phyloP scores from a whole-genome alignment of 2,329 filamentous ascomycete species.

The Ceratocystis alfenasii region DNA sequence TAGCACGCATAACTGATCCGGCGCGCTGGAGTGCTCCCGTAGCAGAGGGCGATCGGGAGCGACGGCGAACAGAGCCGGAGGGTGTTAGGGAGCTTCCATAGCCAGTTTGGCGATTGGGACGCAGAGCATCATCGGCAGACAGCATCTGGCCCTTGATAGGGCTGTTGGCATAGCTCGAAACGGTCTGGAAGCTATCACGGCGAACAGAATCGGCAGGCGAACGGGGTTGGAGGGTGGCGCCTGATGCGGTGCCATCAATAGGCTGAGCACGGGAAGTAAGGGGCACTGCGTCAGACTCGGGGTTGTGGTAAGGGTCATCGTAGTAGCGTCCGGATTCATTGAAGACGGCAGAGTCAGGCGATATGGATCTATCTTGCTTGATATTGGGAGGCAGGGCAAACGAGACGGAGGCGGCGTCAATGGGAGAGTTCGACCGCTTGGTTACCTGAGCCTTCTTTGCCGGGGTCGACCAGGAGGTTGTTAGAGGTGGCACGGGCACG shows the following conservation, averaged over 20 bases:
- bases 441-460: constrained; percentile 19
- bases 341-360: constrained; percentile 24
- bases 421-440: constrained; percentile 33
- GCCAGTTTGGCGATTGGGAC: constrained; percentile 26
- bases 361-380: constrained; percentile 28
- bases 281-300: constrained; percentile 32
- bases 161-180: constrained; percentile 45
- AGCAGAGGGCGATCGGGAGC: constrained; percentile 51
- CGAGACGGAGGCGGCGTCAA: constrained; percentile 43
- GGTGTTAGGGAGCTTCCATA: constrained; percentile 47
- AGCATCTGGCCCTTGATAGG: constrained; percentile 27
- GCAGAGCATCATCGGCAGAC: constrained; percentile 19
- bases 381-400: constrained; percentile 45
- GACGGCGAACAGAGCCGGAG: constrained; percentile 34
- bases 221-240: constrained; percentile 35
- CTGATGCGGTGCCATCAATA: constrained; percentile 31
- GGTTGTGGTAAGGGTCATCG: constrained; percentile 17
- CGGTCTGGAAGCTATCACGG: constrained; percentile 46
- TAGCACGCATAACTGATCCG: constrained; percentile 65
- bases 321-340: constrained; percentile 15
- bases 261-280: constrained; percentile 45
- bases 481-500: constrained; percentile 28
- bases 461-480: constrained; percentile 19
- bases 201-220: constrained; percentile 32
- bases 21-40: constrained; percentile 55